phyloP scores from a whole-genome alignment of 2,329 filamentous ascomycete species.

The Neofusicoccum umdonicola region DNA sequence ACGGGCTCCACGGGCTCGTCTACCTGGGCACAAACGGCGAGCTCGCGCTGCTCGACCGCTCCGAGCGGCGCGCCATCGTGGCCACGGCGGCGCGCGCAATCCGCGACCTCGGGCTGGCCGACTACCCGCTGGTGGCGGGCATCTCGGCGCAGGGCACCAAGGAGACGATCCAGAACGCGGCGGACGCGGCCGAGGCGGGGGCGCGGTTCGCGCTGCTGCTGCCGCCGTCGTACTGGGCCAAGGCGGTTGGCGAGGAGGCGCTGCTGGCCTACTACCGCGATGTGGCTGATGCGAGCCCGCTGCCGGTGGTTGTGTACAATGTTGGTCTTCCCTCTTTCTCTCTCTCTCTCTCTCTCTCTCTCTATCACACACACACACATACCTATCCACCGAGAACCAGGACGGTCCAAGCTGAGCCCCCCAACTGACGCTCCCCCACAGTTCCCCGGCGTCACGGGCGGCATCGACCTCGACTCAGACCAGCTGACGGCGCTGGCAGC shows the following conservation, averaged over 20 bases:
- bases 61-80: constrained; percentile 45
- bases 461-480: constrained; percentile 66
- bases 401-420: no score
- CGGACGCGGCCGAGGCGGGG: constrained; percentile 39
- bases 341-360: no score
- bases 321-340: no score
- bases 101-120: constrained; percentile 31
- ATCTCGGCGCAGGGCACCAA: constrained; percentile 41
- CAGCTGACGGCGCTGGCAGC: constrained; percentile 56
- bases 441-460: constrained; percentile 67
- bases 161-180: constrained; percentile 37
- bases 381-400: no score
- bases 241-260: constrained; percentile 34
- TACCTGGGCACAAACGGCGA: constrained; percentile 51
- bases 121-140: constrained; percentile 47
- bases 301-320: constrained; percentile 30
- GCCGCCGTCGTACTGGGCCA: constrained; percentile 43
- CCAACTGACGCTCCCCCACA: background rate
- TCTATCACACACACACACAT: no score
- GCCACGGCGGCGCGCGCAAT: constrained; percentile 40
- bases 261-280: constrained; percentile 39
- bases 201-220: constrained; percentile 41
- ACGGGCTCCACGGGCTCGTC: constrained; percentile 48
- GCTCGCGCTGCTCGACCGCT: constrained; percentile 41
- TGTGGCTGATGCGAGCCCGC: constrained; percentile 36